Conservation (phyloP, 257 asterid genomes). For the Scutellaria barbata region DNA sequence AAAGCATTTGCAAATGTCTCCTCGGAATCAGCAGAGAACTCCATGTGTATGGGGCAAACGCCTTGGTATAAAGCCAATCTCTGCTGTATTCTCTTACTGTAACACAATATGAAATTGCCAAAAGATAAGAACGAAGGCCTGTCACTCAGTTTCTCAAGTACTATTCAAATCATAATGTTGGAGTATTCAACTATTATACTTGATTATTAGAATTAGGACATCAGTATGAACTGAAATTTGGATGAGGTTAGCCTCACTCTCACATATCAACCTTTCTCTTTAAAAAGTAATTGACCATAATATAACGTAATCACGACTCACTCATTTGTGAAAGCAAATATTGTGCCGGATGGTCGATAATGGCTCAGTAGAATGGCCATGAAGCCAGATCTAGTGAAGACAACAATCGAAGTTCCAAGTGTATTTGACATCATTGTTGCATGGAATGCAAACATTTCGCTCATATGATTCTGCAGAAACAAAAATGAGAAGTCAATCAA, state of each 20-base stretch:
- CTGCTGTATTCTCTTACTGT: conserved; percentile 90
- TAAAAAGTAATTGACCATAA: background rate
- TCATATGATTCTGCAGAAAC: conserved; percentile 86
- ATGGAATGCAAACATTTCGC: conserved; percentile 97
- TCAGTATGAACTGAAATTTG: background rate
- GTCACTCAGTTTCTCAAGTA: background rate
- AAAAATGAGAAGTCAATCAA: conserved; percentile 20
- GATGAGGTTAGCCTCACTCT: background rate
- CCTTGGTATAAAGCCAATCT: conserved; percentile 92
- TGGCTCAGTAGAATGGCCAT: conserved; percentile 96
- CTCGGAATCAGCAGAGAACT: conserved; percentile 79
- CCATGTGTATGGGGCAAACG: conserved; percentile 86
- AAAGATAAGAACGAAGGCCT: background rate
- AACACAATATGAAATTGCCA: conserved; percentile 22
- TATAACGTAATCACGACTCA: conserved; percentile 47
- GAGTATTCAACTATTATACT: background rate
- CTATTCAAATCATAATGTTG: conserved; percentile 12
- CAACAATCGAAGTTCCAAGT: conserved; percentile 87
- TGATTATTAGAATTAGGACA: background rate
- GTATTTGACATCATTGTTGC: conserved; percentile 96
- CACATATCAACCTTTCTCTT: background rate
- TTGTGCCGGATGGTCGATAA: conserved; percentile 89
- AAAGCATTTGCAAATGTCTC: conserved; percentile 75
- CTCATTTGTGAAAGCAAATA: conserved; percentile 96
- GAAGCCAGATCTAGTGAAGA: conserved; percentile 90